These are phyloP conservation scores for Spathaspora sp. DNA, from an alignment of 805 yeast genomes.

Conservation along the genomic window DNA sequence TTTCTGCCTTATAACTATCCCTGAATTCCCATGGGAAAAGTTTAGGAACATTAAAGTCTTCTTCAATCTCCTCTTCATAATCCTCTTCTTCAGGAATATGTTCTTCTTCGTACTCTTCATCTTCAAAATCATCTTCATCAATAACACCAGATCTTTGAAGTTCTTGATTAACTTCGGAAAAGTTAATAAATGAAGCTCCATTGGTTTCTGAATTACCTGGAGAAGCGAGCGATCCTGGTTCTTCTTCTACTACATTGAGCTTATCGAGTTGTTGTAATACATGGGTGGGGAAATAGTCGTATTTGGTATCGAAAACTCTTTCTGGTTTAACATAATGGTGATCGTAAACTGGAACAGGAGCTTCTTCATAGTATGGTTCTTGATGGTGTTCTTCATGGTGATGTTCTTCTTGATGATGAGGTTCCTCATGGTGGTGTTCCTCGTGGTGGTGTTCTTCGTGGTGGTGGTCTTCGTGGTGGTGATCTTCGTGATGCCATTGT, in stretches of 20 bases:
- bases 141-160: slow-evolving; percentile 10
- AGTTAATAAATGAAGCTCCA: neutral
- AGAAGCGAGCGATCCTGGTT: neutral
- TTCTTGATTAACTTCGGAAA: slow-evolving; percentile 9
- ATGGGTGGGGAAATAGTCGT: slow-evolving; percentile 30
- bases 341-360: slow-evolving; percentile 1
- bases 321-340: slow-evolving; percentile 22
- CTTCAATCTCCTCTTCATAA: neutral
- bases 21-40: slow-evolving; percentile 39
- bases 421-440: neutral
- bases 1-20: slow-evolving; percentile 14
- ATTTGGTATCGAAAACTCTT: slow-evolving; percentile 23
- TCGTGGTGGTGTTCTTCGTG: neutral
- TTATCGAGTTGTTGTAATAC: slow-evolving; percentile 10
- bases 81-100: slow-evolving; percentile 5
- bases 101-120: slow-evolving; percentile 8
- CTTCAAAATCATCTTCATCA: slow-evolving; percentile 13
- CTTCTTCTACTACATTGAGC: slow-evolving; percentile 1
- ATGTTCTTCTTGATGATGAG: neutral
- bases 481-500: neutral
- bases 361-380: neutral
- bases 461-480: slow-evolving; percentile 1
- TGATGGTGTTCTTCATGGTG: neutral
- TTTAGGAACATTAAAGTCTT: slow-evolving; percentile 11
- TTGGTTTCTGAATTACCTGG: neutral